Percentiles rank a stretch among this genome's conserved stretches.
These are phyloP conservation scores for Ceratocystis eucalypticola DNA, from an alignment of 2,329 filamentous ascomycete species.

Conservation along the genomic window DNA sequence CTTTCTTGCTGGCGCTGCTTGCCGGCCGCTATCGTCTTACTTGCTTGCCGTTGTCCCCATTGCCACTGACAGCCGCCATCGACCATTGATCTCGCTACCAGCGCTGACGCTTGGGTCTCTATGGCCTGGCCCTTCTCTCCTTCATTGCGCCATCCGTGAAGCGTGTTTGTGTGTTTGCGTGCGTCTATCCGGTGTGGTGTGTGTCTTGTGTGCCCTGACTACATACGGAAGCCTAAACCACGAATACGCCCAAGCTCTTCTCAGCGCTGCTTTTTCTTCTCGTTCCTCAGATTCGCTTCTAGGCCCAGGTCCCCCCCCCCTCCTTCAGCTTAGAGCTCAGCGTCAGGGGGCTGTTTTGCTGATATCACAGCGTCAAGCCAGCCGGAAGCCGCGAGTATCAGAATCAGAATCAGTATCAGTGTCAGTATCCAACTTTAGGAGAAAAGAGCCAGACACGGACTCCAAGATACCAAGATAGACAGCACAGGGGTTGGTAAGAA, in stretches of 20 bases:
- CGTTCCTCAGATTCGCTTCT: not conserved
- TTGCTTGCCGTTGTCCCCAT: too few relatives aligned
- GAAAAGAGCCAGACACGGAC: not conserved
- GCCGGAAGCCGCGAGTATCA: not conserved
- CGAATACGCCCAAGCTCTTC: conserved; percentile 3
- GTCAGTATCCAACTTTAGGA: not conserved
- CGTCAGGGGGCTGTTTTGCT: not conserved
- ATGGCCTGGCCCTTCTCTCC: not conserved
- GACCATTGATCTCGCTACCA: not conserved
- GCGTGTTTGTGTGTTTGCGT: not conserved
- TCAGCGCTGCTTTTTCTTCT: not conserved
- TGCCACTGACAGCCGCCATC: too few relatives aligned
- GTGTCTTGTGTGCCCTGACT: not conserved
- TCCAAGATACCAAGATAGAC: too few relatives aligned
- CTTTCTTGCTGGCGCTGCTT: too few relatives aligned
- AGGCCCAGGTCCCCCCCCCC: not conserved
- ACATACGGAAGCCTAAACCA: not conserved
- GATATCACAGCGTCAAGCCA: not conserved
- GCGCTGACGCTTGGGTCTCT: not conserved
- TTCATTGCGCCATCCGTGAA: not conserved
- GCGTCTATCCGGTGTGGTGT: not conserved
- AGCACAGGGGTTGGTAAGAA: not conserved
- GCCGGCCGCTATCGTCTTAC: too few relatives aligned
- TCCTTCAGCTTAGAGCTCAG: not conserved
- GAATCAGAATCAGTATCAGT: not conserved